Evolutionary conservation across 768 basidiomycete species (phyloP).

Genomic region (Boletus rubroflammeus): DNA sequence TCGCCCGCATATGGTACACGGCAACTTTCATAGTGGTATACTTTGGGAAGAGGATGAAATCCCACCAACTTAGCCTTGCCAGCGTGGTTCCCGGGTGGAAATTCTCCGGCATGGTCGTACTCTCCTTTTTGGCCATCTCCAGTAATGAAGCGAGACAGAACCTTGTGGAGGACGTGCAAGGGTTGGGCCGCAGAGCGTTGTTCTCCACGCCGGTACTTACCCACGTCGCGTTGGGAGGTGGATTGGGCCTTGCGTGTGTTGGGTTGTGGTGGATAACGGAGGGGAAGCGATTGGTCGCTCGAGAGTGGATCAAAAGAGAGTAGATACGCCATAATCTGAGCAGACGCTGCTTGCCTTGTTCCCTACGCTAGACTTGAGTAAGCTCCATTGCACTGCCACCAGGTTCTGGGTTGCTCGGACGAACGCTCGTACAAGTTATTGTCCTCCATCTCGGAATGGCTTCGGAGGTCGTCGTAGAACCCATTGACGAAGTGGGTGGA

Average conservation of each 20-base stretch:
- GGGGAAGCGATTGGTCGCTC: constrained; percentile 22
- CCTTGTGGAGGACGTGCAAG: constrained; percentile 11
- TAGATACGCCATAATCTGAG: constrained; percentile 1
- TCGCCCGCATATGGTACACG: constrained; percentile 60
- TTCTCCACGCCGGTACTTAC: constrained; percentile 19
- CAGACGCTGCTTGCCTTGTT: background rate
- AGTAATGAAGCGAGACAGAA: constrained; percentile 15
- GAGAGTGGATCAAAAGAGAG: constrained; percentile 19
- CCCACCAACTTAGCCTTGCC: constrained; percentile 11
- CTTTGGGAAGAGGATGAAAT: constrained; percentile 34
- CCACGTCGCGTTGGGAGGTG: constrained; percentile 27
- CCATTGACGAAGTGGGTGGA: constrained; percentile 31
- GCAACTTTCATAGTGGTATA: constrained; percentile 46
- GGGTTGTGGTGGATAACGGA: constrained; percentile 30
- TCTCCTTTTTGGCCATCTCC: constrained; percentile 26
- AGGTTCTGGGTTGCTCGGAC: too few relatives aligned
- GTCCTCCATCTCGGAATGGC: constrained; percentile 20
- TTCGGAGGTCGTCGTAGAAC: constrained; percentile 25
- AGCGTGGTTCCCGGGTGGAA: constrained; percentile 26
- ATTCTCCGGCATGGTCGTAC: constrained; percentile 19
- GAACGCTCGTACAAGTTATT: background rate
- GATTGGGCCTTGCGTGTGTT: constrained; percentile 25
- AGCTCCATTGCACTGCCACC: constrained; percentile 19
- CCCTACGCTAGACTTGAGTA: background rate
- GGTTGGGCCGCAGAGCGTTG: constrained; percentile 17